phyloP scores from a whole-genome alignment of 192 early-diverging fungal species.

The Jimgerdemannia flammicorona region DNA sequence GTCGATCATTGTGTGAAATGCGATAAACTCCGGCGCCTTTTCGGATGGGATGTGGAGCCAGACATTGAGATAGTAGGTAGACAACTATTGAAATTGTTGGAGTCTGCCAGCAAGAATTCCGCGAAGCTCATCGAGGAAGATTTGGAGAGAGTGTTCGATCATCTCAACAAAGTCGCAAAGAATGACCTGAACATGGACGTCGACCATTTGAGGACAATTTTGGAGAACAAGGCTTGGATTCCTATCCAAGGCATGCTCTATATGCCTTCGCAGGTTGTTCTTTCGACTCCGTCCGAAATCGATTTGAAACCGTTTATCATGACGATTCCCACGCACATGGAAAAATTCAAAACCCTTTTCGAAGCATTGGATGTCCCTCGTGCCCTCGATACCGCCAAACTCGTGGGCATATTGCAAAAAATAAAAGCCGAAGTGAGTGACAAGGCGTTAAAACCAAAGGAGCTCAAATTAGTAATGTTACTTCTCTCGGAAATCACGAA shows the following conservation, averaged over 20 bases:
- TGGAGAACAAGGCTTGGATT: not conserved
- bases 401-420: not conserved
- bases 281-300: not conserved
- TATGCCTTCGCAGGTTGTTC: not conserved
- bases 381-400: not conserved
- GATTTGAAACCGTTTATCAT: constrained; percentile 1
- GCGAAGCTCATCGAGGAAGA: not conserved
- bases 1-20: no score
- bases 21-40: no score
- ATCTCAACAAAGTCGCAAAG: not conserved
- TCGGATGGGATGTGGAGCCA: no score
- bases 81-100: no score
- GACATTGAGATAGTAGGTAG: no score
- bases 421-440: not conserved
- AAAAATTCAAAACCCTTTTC: not conserved
- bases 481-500: not conserved
- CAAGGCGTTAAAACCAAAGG: not conserved
- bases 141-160: not conserved
- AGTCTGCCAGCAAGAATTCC: no score
- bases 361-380: not conserved
- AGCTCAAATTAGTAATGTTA: not conserved
- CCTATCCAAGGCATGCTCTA: not conserved
- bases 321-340: not conserved
- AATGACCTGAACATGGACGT: not conserved
- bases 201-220: not conserved